phyloP scores from a whole-genome alignment of 2,329 filamentous ascomycete genomes.

The Neofusicoccum cordaticola region DNA sequence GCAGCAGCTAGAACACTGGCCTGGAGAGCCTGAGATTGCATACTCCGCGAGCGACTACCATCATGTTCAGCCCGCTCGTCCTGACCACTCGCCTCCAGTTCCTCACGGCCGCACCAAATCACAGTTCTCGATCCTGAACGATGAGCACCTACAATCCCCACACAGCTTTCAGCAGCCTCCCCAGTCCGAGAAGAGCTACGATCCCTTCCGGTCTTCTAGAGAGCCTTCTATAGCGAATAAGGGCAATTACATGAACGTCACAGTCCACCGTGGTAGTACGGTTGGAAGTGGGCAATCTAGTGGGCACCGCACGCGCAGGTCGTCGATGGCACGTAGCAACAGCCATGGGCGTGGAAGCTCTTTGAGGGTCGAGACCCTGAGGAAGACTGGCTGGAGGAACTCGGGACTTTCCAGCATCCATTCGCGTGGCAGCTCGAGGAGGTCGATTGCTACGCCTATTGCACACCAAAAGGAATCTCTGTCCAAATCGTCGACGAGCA shows the following conservation, averaged over 20 bases:
- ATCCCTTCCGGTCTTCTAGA: conserved; percentile 74
- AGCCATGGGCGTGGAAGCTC: conserved; percentile 41
- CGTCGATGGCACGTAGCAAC: not conserved
- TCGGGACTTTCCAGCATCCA: conserved; percentile 32
- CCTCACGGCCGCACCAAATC: conserved; percentile 49
- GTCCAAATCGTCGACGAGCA: conserved; percentile 43
- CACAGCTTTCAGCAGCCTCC: conserved; percentile 51
- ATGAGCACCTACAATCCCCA: conserved; percentile 50
- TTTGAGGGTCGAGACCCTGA: conserved; percentile 41
- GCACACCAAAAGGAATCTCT: conserved; percentile 25
- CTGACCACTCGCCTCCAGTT: conserved; percentile 21
- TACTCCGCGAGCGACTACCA: conserved; percentile 92
- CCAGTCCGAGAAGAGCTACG: conserved; percentile 66
- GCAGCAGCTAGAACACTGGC: conserved; percentile 81
- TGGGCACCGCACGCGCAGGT: conserved; percentile 2
- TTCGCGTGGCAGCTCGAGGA: conserved; percentile 25
- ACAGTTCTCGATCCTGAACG: conserved; percentile 56
- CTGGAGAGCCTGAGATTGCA: conserved; percentile 65
- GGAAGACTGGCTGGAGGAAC: conserved; percentile 30
- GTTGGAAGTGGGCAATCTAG: conserved; percentile 30
- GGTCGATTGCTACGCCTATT: conserved; percentile 22
- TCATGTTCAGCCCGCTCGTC: conserved; percentile 28
- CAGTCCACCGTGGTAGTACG: conserved; percentile 57
- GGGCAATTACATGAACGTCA: conserved; percentile 55
- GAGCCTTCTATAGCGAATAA: conserved; percentile 27